Evolutionary conservation across 1,284 basidiomycete species (phyloP).

Genomic region (Microbotryum scabiosae): DNA sequence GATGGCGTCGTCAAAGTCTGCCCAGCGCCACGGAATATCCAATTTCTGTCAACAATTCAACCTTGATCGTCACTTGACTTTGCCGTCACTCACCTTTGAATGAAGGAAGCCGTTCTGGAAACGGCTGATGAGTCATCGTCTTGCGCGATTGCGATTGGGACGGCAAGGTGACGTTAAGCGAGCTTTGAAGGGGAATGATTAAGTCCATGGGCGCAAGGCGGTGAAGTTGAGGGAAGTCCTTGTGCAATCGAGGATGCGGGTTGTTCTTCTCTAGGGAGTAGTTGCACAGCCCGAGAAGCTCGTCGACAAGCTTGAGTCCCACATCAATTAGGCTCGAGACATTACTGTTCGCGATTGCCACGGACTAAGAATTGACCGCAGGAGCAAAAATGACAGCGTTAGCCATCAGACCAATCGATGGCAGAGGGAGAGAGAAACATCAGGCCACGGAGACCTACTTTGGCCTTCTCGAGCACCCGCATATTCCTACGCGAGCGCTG

Average conservation of each 20-base stretch:
- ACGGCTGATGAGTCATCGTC: constrained; percentile 67
- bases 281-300: constrained; percentile 62
- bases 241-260: constrained; percentile 26
- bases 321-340: constrained; percentile 46
- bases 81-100: constrained; percentile 54
- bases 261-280: constrained; percentile 32
- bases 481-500: constrained; percentile 57
- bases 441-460: constrained; percentile 43
- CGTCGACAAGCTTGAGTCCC: constrained; percentile 55
- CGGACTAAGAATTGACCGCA: no score
- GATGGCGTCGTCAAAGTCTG: constrained; percentile 71
- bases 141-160: constrained; percentile 47
- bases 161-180: constrained; percentile 80
- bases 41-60: background rate
- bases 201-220: constrained; percentile 56
- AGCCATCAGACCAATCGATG: no score
- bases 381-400: no score
- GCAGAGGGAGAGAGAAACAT: no score
- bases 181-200: constrained; percentile 87
- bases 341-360: no score
- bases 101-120: constrained; percentile 65
- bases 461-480: constrained; percentile 58
- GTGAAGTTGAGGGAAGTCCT: constrained; percentile 57
- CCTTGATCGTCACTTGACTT: background rate
- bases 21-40: constrained; percentile 9